These are phyloP conservation scores for Byssochlamys sp. DNA, from an alignment of 2,329 filamentous ascomycete genomes.

Conservation along the genomic window DNA sequence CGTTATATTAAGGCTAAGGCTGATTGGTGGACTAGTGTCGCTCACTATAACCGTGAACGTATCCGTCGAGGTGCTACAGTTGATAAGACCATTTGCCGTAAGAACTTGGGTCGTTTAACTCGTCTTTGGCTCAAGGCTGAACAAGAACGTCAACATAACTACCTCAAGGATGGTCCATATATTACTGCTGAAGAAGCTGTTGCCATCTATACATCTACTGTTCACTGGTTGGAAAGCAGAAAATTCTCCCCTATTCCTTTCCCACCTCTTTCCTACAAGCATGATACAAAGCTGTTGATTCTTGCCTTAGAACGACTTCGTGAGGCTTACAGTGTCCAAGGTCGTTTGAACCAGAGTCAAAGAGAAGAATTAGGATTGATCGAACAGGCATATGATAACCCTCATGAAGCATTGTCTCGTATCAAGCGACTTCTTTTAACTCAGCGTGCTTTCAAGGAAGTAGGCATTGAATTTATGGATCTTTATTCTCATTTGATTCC, in stretches of 20 bases:
- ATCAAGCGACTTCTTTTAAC: constrained; percentile 97
- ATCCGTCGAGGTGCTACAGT: constrained; percentile 93
- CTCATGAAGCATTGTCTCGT: constrained; percentile 84
- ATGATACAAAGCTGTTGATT: constrained; percentile 97
- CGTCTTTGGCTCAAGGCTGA: constrained; percentile 95
- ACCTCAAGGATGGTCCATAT: constrained; percentile 97
- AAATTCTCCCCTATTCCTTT: constrained; percentile 99
- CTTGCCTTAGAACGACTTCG: constrained; percentile 83
- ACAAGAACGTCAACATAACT: constrained; percentile 97
- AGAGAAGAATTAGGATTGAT: constrained; percentile 93
- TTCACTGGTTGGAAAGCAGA: constrained; percentile 95
- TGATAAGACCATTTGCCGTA: constrained; percentile 98
- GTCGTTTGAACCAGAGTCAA: constrained; percentile 90
- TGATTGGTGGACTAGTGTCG: constrained; percentile 99
- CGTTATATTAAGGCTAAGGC: constrained; percentile 98
- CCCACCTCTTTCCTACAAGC: constrained; percentile 97
- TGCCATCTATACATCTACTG: constrained; percentile 95
- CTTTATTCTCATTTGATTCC: constrained; percentile 99
- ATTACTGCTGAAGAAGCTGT: constrained; percentile 97
- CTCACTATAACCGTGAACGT: constrained; percentile 95
- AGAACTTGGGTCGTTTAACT: constrained; percentile 90
- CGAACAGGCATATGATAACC: constrained; percentile 95
- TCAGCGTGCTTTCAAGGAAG: constrained; percentile 96
- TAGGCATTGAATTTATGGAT: constrained; percentile 99
- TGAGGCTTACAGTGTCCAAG: constrained; percentile 96